These are phyloP conservation scores for Candida hungchunana DNA, from an alignment of 805 yeast genomes.

Conservation along the genomic window DNA sequence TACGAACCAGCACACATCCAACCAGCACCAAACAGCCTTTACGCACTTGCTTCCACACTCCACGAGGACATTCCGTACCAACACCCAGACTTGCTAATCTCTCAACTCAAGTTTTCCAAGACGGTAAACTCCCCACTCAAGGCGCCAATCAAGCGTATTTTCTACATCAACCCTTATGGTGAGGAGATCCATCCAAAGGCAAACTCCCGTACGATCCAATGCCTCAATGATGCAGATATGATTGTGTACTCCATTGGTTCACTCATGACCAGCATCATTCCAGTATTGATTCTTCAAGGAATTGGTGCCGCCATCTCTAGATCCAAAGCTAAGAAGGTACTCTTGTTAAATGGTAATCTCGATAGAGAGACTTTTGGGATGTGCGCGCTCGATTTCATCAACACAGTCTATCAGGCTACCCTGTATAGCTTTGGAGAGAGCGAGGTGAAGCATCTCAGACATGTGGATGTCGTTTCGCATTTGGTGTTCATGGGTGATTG, in stretches of 20 bases:
- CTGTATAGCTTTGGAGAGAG: constrained; percentile 38
- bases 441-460: constrained; percentile 19
- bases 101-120: constrained; percentile 73
- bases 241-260: constrained; percentile 83
- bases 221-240: constrained; percentile 46
- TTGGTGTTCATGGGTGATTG: constrained; percentile 50
- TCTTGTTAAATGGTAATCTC: constrained; percentile 65
- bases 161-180: constrained; percentile 83
- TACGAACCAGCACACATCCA: constrained; percentile 11
- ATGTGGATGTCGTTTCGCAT: constrained; percentile 58
- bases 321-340: constrained; percentile 41
- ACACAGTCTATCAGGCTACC: constrained; percentile 52
- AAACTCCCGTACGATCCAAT: constrained; percentile 52
- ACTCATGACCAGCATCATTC: constrained; percentile 80
- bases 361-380: constrained; percentile 81
- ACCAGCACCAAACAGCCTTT: constrained; percentile 1
- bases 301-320: constrained; percentile 55
- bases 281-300: constrained; percentile 70
- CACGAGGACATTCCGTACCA: constrained; percentile 63
- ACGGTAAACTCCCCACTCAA: constrained; percentile 55
- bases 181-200: constrained; percentile 80
- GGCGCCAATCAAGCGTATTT: constrained; percentile 68
- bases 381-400: constrained; percentile 54
- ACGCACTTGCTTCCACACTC: neutral
- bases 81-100: constrained; percentile 70